These are phyloP conservation scores for Cladosporium sp. DNA, from an alignment of 2,329 filamentous ascomycete genomes.

Conservation along the genomic window DNA sequence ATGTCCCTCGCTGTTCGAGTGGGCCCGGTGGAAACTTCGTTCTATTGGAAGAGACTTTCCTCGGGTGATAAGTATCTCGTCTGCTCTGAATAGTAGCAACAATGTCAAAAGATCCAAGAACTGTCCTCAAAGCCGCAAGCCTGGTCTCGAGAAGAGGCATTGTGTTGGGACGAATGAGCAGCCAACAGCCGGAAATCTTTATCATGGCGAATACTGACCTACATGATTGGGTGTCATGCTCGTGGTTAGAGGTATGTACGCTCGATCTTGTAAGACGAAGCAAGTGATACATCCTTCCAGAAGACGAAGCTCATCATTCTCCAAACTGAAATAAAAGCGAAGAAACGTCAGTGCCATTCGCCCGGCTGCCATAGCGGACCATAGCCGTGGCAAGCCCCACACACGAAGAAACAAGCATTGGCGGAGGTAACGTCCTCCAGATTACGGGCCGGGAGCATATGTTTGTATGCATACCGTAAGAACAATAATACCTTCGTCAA, in stretches of 20 bases:
- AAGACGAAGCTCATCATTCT: neutral
- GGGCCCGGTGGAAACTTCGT: neutral
- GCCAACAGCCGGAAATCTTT: neutral
- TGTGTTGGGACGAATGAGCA: neutral
- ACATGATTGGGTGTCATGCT: neutral
- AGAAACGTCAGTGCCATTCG: neutral
- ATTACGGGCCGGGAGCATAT: neutral
- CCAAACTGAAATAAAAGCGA: neutral
- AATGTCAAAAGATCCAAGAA: neutral
- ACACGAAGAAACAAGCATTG: neutral
- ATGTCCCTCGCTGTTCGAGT: neutral
- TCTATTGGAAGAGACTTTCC: neutral
- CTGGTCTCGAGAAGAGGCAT: neutral
- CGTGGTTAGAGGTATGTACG: neutral
- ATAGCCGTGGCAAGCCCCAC: constrained; percentile 2
- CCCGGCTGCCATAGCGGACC: neutral
- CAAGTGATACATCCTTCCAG: neutral
- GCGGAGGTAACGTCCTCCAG: neutral
- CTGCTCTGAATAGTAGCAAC: neutral
- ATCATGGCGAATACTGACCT: neutral
- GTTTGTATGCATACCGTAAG: neutral
- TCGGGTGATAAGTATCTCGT: too few species aligned
- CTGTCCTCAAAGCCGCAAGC: neutral
- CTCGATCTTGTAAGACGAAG: neutral
- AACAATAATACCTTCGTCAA: neutral